Evolutionary conservation across 2,329 filamentous ascomycete genomes (phyloP).

Genomic region (Neopestalotiopsis sp.): DNA sequence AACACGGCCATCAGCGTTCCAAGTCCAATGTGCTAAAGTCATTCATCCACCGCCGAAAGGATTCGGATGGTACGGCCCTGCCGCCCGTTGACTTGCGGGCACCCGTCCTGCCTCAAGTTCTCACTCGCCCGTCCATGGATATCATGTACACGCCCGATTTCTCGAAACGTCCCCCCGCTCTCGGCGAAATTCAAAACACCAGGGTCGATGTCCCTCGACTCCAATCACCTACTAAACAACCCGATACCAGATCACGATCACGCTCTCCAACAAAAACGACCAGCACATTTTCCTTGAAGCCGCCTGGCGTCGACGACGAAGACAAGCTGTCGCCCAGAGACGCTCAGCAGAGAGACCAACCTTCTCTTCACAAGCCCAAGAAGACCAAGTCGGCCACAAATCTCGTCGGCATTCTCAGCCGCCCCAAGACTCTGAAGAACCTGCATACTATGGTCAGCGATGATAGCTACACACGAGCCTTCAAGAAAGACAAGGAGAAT

Average conservation of each 20-base stretch:
- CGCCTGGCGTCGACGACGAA: slow-evolving; percentile 42
- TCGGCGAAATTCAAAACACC: slow-evolving; percentile 64
- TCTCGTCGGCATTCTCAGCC: slow-evolving; percentile 76
- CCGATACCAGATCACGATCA: slow-evolving; percentile 20
- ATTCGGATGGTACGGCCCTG: slow-evolving; percentile 46
- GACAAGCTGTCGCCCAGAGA: slow-evolving; percentile 40
- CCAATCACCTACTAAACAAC: slow-evolving; percentile 32
- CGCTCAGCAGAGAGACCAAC: slow-evolving; percentile 40
- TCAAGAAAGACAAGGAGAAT: slow-evolving; percentile 81
- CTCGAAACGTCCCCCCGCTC: slow-evolving; percentile 47
- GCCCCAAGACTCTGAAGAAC: slow-evolving; percentile 75
- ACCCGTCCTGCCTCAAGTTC: slow-evolving; percentile 27
- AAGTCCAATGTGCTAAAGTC: slow-evolving; percentile 56
- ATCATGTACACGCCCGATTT: slow-evolving; percentile 39
- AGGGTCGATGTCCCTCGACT: slow-evolving; percentile 35
- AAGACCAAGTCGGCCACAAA: slow-evolving; percentile 87
- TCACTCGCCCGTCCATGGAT: slow-evolving; percentile 30
- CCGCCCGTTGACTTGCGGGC: slow-evolving; percentile 31
- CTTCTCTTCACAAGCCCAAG: slow-evolving; percentile 66
- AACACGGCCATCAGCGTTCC: slow-evolving; percentile 43
- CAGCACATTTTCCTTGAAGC: slow-evolving; percentile 42
- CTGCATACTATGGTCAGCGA: slow-evolving; percentile 58
- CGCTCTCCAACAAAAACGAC: slow-evolving; percentile 36
- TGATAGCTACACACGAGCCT: slow-evolving; percentile 49
- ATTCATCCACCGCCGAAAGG: slow-evolving; percentile 55